A percentile compares a stretch with the other conserved stretches of the same genome.
Evolutionary conservation across 1,284 basidiomycete genomes (phyloP).

Genomic region (Cystobasidium sp.): DNA sequence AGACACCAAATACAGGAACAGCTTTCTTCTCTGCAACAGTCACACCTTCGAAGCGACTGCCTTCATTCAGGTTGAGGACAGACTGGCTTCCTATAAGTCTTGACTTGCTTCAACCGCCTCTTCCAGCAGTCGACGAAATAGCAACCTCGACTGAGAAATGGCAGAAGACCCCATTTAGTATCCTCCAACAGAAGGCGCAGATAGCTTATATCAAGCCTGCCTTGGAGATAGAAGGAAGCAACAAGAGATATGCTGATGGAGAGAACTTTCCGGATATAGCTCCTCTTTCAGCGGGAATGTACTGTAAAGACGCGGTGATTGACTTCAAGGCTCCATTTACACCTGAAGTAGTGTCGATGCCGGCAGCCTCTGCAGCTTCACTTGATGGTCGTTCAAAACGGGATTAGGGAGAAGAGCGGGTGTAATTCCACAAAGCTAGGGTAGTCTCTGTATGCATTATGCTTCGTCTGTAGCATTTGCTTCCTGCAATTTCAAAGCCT

Average conservation of each 20-base stretch:
- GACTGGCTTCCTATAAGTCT: slow-evolving; percentile 38
- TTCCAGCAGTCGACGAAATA: slow-evolving; percentile 18
- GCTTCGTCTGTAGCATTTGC: not conserved
- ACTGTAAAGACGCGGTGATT: slow-evolving; percentile 19
- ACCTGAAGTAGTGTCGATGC: slow-evolving; percentile 8
- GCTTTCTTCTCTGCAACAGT: slow-evolving; percentile 48
- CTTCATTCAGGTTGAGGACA: slow-evolving; percentile 31
- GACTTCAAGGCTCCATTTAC: slow-evolving; percentile 15
- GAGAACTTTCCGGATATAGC: slow-evolving; percentile 17
- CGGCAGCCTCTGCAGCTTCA: not conserved
- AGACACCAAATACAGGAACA: slow-evolving; percentile 23
- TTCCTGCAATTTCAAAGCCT: not conserved
- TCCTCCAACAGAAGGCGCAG: slow-evolving; percentile 3
- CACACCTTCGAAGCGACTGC: slow-evolving; percentile 9
- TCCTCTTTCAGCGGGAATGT: slow-evolving; percentile 11
- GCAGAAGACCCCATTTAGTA: slow-evolving; percentile 31
- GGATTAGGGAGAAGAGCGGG: not conserved
- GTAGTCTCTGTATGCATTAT: not conserved
- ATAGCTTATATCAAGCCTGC: slow-evolving; percentile 29
- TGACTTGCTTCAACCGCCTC: slow-evolving; percentile 30
- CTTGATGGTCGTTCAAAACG: not conserved
- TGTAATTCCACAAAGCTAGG: not conserved
- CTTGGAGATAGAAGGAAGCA: not conserved
- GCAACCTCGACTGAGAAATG: slow-evolving; percentile 13
- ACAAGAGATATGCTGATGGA: slow-evolving; percentile 17